Evolutionary conservation across 176 grass and related monocot genomes (phyloP).

Genomic region (Musa schizocarpa): DNA sequence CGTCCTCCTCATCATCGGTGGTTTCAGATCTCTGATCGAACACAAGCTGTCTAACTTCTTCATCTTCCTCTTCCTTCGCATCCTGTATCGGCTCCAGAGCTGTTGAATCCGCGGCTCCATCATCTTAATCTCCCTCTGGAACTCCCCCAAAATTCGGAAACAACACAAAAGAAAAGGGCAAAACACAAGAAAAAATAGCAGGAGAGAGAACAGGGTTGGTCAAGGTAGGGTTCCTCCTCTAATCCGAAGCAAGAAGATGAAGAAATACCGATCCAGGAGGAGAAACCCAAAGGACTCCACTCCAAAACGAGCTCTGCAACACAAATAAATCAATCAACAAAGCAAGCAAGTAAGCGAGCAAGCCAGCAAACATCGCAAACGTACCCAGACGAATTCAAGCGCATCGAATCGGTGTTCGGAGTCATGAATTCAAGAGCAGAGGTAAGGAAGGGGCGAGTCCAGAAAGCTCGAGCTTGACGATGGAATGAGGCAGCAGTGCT

Average conservation of each 20-base stretch:
- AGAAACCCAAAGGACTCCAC: constrained; percentile 2
- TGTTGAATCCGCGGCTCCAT: background rate
- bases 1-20: background rate
- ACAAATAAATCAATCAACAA: background rate
- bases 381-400: background rate
- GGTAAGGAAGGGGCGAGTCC: background rate
- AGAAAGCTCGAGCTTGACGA: background rate
- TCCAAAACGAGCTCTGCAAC: constrained; percentile 2
- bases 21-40: background rate
- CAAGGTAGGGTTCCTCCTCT: background rate
- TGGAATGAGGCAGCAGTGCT: background rate
- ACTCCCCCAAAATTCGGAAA: background rate
- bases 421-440: background rate
- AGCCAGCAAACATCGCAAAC: background rate
- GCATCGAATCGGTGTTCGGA: background rate
- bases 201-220: background rate
- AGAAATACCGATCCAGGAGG: constrained; percentile 5
- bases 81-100: constrained; percentile 2
- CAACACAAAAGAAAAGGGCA: background rate
- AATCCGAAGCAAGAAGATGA: background rate
- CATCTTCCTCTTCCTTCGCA: constrained; percentile 1
- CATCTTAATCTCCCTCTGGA: background rate
- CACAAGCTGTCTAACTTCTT: background rate
- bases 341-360: background rate
- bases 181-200: background rate